A percentile compares a stretch with the other conserved stretches of the same genome.
Conservation (phyloP, 1,139 yeast genomes). For the Casaregolazyma suthepensis region DNA sequence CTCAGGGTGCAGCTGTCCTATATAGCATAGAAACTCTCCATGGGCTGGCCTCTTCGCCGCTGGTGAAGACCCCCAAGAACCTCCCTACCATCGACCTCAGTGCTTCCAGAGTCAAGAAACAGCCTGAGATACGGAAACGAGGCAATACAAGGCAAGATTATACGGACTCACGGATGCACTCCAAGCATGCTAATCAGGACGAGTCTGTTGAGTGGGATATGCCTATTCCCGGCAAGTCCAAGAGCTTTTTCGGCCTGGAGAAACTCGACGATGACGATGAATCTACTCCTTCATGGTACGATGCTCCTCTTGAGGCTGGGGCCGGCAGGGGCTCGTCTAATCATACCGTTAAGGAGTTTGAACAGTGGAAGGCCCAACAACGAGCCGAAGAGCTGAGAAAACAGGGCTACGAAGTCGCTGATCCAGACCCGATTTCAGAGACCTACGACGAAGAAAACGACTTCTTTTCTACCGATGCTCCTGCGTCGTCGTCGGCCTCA, state of each 20-base stretch:
- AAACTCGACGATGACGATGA: slow-evolving; percentile 7
- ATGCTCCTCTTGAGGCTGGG: slow-evolving; percentile 3
- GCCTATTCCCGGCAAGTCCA: slow-evolving; percentile 8
- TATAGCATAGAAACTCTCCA: slow-evolving; percentile 16
- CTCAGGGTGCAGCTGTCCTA: slow-evolving; percentile 6
- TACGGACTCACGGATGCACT: not conserved
- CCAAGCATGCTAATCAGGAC: slow-evolving; percentile 4
- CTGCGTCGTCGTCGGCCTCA: slow-evolving; percentile 5
- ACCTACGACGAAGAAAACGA: slow-evolving; percentile 1
- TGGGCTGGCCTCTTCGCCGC: slow-evolving; percentile 19
- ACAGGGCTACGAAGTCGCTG: slow-evolving; percentile 18
- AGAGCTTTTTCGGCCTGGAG: slow-evolving; percentile 5
- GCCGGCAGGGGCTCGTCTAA: slow-evolving; percentile 3
- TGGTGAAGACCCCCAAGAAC: slow-evolving; percentile 17
- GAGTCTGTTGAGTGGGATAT: slow-evolving; percentile 6
- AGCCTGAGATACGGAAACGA: not conserved
- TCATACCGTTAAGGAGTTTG: slow-evolving; percentile 27
- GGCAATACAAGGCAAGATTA: not conserved
- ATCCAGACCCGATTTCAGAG: not conserved
- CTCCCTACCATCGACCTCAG: slow-evolving; percentile 11
- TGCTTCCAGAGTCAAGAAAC: not conserved
- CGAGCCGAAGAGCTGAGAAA: slow-evolving; percentile 23
- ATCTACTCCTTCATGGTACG: slow-evolving; percentile 8
- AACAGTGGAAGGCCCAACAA: slow-evolving; percentile 29
- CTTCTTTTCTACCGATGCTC: slow-evolving; percentile 4